phyloP scores from a whole-genome alignment of 768 basidiomycete species.

The Amanita rubescens region DNA sequence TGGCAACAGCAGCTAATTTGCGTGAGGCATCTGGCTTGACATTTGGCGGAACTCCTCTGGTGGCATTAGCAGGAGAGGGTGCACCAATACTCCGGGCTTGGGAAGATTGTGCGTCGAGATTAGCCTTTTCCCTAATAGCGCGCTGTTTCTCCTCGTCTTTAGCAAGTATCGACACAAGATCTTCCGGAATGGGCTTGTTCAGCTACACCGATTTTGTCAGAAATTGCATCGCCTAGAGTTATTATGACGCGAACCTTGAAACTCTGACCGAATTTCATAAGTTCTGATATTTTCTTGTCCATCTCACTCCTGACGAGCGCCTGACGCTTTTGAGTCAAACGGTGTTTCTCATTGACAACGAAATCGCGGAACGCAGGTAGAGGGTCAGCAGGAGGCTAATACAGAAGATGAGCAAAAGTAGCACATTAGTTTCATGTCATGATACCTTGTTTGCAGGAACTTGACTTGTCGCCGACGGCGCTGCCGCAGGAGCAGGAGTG shows the following conservation, averaged over 20 bases:
- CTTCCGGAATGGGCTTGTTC: conserved; percentile 92
- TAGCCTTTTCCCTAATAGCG: conserved; percentile 71
- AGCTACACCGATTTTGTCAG: conserved; percentile 40
- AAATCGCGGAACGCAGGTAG: conserved; percentile 87
- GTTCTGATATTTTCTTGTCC: conserved; percentile 89
- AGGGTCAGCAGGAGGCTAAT: conserved; percentile 64
- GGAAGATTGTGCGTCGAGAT: conserved; percentile 54
- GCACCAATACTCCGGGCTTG: conserved; percentile 66
- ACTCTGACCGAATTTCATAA: conserved; percentile 85
- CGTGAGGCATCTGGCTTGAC: conserved; percentile 26
- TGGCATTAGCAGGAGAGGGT: conserved; percentile 44
- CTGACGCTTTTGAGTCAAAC: conserved; percentile 85
- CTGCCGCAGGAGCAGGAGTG: conserved; percentile 37
- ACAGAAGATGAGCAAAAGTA: conserved; percentile 7
- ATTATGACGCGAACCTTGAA: conserved; percentile 68
- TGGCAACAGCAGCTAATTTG: conserved; percentile 18
- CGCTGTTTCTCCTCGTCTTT: conserved; percentile 92
- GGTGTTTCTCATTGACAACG: conserved; percentile 86
- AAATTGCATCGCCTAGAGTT: neutral
- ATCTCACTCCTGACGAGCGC: conserved; percentile 86
- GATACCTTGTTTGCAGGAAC: conserved; percentile 38
- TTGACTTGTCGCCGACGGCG: conserved; percentile 13
- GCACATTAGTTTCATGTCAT: conserved; percentile 3
- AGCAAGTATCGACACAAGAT: conserved; percentile 85
- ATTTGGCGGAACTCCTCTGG: conserved; percentile 33